phyloP scores from a whole-genome alignment of 164 flowering plant genomes.

The Vitis amurensis region DNA sequence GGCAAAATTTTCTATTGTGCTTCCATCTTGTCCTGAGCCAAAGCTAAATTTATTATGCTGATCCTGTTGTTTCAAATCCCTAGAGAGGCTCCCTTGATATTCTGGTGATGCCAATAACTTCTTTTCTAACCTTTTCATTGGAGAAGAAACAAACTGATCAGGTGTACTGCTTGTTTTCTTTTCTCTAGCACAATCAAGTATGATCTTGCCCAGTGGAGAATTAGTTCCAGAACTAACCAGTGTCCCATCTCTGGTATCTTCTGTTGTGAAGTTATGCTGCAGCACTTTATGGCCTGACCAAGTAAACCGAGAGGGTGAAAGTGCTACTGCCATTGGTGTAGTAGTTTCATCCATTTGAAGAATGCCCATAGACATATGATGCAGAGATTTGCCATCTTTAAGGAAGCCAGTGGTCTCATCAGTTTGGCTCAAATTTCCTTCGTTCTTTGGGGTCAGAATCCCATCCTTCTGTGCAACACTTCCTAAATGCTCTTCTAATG shows the following conservation, averaged over 20 bases:
- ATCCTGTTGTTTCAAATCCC: conserved; percentile 18
- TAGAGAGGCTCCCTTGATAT: conserved; percentile 10
- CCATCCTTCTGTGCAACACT: conserved; percentile 16
- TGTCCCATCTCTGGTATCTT: conserved; percentile 9
- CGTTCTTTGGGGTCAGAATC: conserved; percentile 13
- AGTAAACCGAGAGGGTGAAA: conserved; percentile 24
- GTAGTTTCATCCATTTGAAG: conserved; percentile 6
- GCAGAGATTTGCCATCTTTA: conserved; percentile 10
- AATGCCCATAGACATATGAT: conserved; percentile 6
- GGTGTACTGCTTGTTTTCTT: conserved; percentile 10
- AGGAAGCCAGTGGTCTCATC: conserved; percentile 12
- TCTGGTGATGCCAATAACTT: conserved; percentile 20
- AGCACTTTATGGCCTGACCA: conserved; percentile 18
- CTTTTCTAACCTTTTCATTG: conserved; percentile 23
- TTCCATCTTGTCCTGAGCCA: conserved; percentile 14
- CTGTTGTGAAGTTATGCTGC: conserved; percentile 11
- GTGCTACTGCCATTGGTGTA: background rate
- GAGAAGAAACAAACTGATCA: conserved; percentile 28
- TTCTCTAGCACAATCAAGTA: conserved; percentile 14
- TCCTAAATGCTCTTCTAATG: conserved; percentile 26
- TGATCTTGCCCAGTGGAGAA: conserved; percentile 22
- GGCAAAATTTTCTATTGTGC: conserved; percentile 11
- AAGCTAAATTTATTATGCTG: conserved; percentile 7
- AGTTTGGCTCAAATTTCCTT: conserved; percentile 8
- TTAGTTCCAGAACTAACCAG: conserved; percentile 20